Conservation (phyloP, 768 basidiomycete species). For the Termitomyces sp. region DNA sequence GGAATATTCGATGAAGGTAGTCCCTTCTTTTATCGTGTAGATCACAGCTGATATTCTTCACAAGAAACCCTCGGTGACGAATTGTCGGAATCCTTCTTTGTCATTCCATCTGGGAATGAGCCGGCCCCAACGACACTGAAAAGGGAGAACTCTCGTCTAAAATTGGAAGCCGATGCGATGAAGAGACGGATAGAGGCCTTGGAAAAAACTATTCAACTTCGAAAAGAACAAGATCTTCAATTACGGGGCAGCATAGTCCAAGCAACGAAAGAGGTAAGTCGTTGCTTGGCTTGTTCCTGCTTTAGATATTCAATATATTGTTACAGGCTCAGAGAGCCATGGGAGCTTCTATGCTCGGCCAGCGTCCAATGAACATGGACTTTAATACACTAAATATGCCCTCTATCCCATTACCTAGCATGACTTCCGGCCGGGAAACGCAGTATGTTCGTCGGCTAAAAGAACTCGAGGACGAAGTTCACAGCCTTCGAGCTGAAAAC, state of each 20-base stretch:
- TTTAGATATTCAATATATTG: not conserved
- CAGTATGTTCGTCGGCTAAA: slow-evolving; percentile 59
- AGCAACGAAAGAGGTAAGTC: slow-evolving; percentile 55
- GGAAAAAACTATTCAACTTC: slow-evolving; percentile 58
- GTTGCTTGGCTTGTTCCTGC: slow-evolving; percentile 1
- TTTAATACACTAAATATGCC: slow-evolving; percentile 50
- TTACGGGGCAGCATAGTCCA: slow-evolving; percentile 74
- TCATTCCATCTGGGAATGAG: slow-evolving; percentile 62
- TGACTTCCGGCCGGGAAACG: slow-evolving; percentile 48
- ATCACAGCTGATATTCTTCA: not conserved
- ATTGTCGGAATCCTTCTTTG: slow-evolving; percentile 73
- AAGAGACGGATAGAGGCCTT: slow-evolving; percentile 53
- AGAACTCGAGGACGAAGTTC: slow-evolving; percentile 78
- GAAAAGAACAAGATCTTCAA: slow-evolving; percentile 75
- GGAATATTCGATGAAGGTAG: slow-evolving; percentile 62
- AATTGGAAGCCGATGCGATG: slow-evolving; percentile 50
- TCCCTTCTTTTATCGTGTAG: not conserved
- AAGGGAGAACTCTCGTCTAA: slow-evolving; percentile 64
- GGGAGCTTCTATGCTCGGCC: slow-evolving; percentile 58
- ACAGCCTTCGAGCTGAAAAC: slow-evolving; percentile 58
- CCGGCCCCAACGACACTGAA: slow-evolving; percentile 42
- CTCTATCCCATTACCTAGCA: slow-evolving; percentile 41
- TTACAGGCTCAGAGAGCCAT: slow-evolving; percentile 73
- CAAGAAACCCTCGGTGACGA: slow-evolving; percentile 45
- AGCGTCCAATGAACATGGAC: slow-evolving; percentile 44